Base-by-base conservation (phyloP, 192 early-diverging fungal genomes). In the Jimgerdemannia flammicorona region DNA sequence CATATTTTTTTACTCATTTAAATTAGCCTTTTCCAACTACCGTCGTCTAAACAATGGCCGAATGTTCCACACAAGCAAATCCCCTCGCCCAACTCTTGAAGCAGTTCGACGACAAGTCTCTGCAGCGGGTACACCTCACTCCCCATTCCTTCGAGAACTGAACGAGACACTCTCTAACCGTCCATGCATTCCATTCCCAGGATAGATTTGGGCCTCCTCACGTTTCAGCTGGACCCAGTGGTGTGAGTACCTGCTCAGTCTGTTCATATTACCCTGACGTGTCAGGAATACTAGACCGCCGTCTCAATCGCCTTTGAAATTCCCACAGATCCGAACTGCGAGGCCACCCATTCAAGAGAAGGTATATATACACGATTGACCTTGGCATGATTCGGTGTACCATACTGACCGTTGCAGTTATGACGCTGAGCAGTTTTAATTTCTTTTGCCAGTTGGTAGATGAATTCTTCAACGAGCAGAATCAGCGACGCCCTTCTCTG, bases 1-100 rank as follows among this genome's bases (percentile, higher is more conserved):
- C 29, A 29, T 29, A 29, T 29, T 29, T 29, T 29, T 29, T 29
- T 29, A 29, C 29, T 1, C 29, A 29, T 29, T 29, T 29, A 29
- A 29, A 29, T 29, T 29, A 29, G 29, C 29, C 29, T 29, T 29
- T 29, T 29, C 29, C 0, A 29, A 29, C 29, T 29, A 29, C 29
- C 29, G 1, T 1, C 29, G 29, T 29, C 29, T 29, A 29, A 29
- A 29, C 29, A 29, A 29, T 29, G 29, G 92, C 89, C 70, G 93
- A 93, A 74, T 93, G 91, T 77, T 89, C 89, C 42, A 77, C 90
- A 9, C 90, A 90, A 17, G 72, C 84, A 54, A 97, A 93, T 76
- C 89, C 94, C 4, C 85, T 97, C 84, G 80, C 74, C 39, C 88
- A 89, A 70, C 88, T 97, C 77, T 87, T 90, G 77, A 96, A 97